phyloP scores from a whole-genome alignment of 2,329 filamentous ascomycete genomes.

The Aspergillus hiratsukae region DNA sequence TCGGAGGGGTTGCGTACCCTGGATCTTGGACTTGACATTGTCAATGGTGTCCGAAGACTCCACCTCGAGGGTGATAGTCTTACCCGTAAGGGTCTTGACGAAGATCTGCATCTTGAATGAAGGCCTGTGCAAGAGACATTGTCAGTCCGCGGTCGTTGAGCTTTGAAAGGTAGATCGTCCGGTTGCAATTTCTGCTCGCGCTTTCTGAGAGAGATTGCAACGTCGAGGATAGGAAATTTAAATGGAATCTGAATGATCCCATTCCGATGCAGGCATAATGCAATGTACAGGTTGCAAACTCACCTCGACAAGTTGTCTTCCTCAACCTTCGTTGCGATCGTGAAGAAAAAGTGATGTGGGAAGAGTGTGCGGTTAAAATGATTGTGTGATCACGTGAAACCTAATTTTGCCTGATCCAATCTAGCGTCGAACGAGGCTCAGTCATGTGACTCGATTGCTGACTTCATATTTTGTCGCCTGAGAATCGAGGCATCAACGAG shows the following conservation, averaged over 20 bases:
- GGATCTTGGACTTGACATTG: constrained; percentile 99
- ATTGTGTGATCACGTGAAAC: constrained; percentile 38
- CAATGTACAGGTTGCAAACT: constrained; percentile 22
- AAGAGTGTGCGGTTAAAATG: constrained; percentile 33
- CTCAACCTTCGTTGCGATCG: constrained; percentile 49
- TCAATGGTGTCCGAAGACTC: constrained; percentile 99
- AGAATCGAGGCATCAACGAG: background rate
- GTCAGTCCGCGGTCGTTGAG: constrained; percentile 6
- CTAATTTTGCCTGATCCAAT: constrained; percentile 1
- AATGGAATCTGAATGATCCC: background rate
- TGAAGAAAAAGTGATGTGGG: constrained; percentile 21
- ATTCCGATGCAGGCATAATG: background rate
- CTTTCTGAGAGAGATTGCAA: background rate
- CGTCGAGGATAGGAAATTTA: background rate
- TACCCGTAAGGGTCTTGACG: constrained; percentile 80
- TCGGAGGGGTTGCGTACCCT: constrained; percentile 47
- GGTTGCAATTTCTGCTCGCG: background rate
- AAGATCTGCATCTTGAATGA: constrained; percentile 51
- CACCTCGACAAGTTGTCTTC: constrained; percentile 60
- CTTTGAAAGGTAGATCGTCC: background rate
- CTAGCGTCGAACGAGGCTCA: constrained; percentile 3
- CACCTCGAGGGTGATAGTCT: constrained; percentile 99
- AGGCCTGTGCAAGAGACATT: constrained; percentile 31
- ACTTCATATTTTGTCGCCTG: background rate
- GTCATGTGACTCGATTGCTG: constrained; percentile 10